Percentiles rank a stretch among this genome's conserved stretches.
Conservation (phyloP, 2,329 filamentous ascomycete genomes). For the Fusarium tjaetaba region DNA sequence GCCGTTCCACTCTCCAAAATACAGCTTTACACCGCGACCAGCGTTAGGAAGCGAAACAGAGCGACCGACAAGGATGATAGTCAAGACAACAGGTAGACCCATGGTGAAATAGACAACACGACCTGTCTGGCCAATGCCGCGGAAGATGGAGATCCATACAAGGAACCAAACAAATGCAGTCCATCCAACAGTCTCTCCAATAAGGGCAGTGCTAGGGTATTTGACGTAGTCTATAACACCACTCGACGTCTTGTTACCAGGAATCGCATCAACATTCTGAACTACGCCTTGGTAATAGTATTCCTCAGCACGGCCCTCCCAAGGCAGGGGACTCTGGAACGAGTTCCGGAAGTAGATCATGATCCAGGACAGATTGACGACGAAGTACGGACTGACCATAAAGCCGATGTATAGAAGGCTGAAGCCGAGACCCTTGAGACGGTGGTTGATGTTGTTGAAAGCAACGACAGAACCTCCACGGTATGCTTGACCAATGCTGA, state of each 20-base stretch:
- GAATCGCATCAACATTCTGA: slow-evolving; percentile 55
- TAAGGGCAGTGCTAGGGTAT: slow-evolving; percentile 58
- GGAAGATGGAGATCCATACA: slow-evolving; percentile 68
- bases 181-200: slow-evolving; percentile 68
- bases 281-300: slow-evolving; percentile 64
- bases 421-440: slow-evolving; percentile 64
- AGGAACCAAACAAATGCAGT: slow-evolving; percentile 68
- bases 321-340: slow-evolving; percentile 64
- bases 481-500: slow-evolving; percentile 76
- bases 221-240: slow-evolving; percentile 55
- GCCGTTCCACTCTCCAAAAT: slow-evolving; percentile 58
- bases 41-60: slow-evolving; percentile 65
- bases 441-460: slow-evolving; percentile 62
- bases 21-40: slow-evolving; percentile 59
- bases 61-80: slow-evolving; percentile 65
- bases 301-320: slow-evolving; percentile 59
- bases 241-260: slow-evolving; percentile 51
- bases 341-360: slow-evolving; percentile 68
- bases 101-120: slow-evolving; percentile 71
- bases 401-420: slow-evolving; percentile 63
- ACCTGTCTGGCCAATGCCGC: slow-evolving; percentile 66
- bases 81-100: slow-evolving; percentile 66
- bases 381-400: slow-evolving; percentile 67
- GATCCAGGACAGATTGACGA: slow-evolving; percentile 66
- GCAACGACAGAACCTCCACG: slow-evolving; percentile 65